These are phyloP conservation scores for Hygrocybe coccinea DNA, from an alignment of 768 basidiomycete genomes.

Conservation along the genomic window DNA sequence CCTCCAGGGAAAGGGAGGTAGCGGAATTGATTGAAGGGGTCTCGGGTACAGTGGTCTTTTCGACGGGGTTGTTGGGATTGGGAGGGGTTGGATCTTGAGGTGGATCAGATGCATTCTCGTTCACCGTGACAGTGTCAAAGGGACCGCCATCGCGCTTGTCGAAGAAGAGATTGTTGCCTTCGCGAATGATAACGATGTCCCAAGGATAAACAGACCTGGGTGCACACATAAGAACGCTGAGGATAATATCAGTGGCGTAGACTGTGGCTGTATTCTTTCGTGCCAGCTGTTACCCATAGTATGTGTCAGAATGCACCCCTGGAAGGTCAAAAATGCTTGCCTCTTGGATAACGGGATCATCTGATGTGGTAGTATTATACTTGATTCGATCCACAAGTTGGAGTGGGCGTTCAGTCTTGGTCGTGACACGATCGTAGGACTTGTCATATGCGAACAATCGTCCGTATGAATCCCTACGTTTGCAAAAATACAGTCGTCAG, in stretches of 20 bases:
- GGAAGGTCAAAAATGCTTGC: slow-evolving; percentile 35
- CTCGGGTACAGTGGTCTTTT: slow-evolving; percentile 59
- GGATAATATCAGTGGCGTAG: slow-evolving; percentile 92
- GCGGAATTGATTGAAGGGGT: slow-evolving; percentile 87
- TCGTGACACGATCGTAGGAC: slow-evolving; percentile 90
- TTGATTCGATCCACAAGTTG: slow-evolving; percentile 92
- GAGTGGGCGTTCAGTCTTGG: slow-evolving; percentile 85
- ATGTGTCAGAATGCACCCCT: neutral
- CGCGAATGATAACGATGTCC: slow-evolving; percentile 94
- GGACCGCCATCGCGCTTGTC: slow-evolving; percentile 98
- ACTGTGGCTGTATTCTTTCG: slow-evolving; percentile 76
- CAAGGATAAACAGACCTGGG: slow-evolving; percentile 95
- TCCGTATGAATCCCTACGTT: slow-evolving; percentile 73
- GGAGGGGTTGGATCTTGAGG: slow-evolving; percentile 77
- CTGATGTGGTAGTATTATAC: slow-evolving; percentile 96
- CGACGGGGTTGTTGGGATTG: slow-evolving; percentile 72
- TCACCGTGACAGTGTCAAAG: slow-evolving; percentile 95
- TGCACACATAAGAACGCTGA: slow-evolving; percentile 94
- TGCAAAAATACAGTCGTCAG: slow-evolving; percentile 10
- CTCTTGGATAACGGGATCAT: slow-evolving; percentile 94
- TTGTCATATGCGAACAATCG: slow-evolving; percentile 92
- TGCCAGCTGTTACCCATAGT: slow-evolving; percentile 52
- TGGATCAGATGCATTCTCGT: slow-evolving; percentile 96
- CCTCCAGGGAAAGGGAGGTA: slow-evolving; percentile 90
- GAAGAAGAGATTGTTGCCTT: slow-evolving; percentile 89